Evolutionary conservation across 768 basidiomycete species (phyloP), one percentile per base, ranked within the genome.

Genomic region (Strobilomyces dryophilus): DNA sequence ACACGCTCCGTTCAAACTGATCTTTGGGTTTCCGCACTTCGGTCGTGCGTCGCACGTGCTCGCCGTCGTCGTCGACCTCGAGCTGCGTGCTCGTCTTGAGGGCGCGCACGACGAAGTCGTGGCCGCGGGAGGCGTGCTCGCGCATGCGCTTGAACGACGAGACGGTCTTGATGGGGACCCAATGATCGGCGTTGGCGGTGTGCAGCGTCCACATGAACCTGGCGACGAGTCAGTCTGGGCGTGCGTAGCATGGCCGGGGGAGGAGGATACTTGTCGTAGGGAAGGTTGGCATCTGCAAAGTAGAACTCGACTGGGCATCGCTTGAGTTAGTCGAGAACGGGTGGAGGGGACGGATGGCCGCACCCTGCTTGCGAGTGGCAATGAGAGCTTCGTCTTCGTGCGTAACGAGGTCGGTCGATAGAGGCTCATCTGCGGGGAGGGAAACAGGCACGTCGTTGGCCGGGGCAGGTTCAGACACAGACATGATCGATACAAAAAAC

Each of bases 161-260:
- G 52, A 98, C 82, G 3, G 87, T 91, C 49, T 84, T 74, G 66
- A 98, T 79, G 2, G 94, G 85, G 6, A 98, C 82, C 93, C 93
- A 98, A 63, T 97, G 92, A 39, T 90, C 85, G 2, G 80, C 75
- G 57, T 85, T 85, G 57, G 87, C 84, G 24, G 84, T 82, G 68
- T 95, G 84, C 44, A 95, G 73, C 4, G 88, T 84, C 92, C 93
- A 98, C 89, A 97, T 92, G 77, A 94, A 97, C 73, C 92, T 93
- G 42, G 39, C 8, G 1, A 21, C 45, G 6, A 21, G 42, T 2
- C 17, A 15, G 43, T 50, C 21, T n/a, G n/a, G n/a, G n/a, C n/a
- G n/a, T n/a, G n/a, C n/a, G n/a, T n/a, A n/a, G n/a, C n/a, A n/a
- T n/a, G n/a, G n/a, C n/a, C n/a, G n/a, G n/a, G n/a, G 36, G 26